A percentile compares a stretch with the other conserved stretches of the same genome.
These are phyloP conservation scores for Sporothrix pseudoabietina DNA, from an alignment of 2,329 filamentous ascomycete genomes.

Conservation along the genomic window DNA sequence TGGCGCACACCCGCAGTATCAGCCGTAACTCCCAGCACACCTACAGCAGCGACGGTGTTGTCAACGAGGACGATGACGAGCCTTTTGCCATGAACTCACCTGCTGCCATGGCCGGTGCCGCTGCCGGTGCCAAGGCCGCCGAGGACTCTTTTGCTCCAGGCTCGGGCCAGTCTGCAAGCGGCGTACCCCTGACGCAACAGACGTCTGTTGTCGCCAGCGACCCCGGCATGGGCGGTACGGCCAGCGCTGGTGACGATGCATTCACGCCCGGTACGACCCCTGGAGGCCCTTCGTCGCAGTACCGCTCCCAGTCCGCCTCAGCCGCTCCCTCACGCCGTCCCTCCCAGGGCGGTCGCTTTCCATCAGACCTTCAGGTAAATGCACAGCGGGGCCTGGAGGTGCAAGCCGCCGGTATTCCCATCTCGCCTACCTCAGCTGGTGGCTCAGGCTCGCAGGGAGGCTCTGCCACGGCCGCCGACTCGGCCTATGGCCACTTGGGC, in stretches of 20 bases:
- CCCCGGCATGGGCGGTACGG: background rate
- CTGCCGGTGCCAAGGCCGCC: background rate
- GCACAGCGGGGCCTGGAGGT: conserved; percentile 76
- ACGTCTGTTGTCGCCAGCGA: background rate
- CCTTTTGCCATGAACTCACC: conserved; percentile 61
- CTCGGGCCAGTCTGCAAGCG: background rate
- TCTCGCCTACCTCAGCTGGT: conserved; percentile 79
- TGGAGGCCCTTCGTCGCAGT: background rate
- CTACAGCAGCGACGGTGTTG: conserved; percentile 71
- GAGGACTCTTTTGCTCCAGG: background rate
- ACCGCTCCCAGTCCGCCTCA: conserved; percentile 47
- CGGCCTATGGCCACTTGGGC: conserved; percentile 13
- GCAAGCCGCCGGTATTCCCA: conserved; percentile 61
- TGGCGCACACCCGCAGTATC: conserved; percentile 68
- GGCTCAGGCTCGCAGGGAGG: conserved; percentile 55
- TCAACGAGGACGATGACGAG: conserved; percentile 73
- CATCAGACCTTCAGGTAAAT: conserved; percentile 87
- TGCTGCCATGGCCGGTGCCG: conserved; percentile 41
- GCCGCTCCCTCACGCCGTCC: conserved; percentile 61
- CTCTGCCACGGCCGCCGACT: conserved; percentile 20
- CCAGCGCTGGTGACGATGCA: background rate
- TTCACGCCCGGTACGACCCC: background rate
- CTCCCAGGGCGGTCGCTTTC: conserved; percentile 93
- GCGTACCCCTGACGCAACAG: background rate
- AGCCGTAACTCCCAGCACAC: conserved; percentile 67